Percentiles rank a stretch among this genome's conserved stretches.
Evolutionary conservation across 2,329 filamentous ascomycete genomes (phyloP).

Genomic region (Thermomyces lanuginosus): DNA sequence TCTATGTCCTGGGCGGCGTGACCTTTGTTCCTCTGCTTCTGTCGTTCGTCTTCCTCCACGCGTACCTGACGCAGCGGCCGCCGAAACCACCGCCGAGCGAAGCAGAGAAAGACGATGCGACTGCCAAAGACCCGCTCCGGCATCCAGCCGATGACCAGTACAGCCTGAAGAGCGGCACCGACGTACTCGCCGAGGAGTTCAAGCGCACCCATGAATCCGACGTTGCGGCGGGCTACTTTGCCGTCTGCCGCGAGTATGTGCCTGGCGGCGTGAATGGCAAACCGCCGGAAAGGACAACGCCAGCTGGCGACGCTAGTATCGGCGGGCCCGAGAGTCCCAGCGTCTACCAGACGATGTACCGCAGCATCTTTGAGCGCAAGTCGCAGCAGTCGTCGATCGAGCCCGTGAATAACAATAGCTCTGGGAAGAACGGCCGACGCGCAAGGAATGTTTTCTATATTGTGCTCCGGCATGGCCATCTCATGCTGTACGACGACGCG

Average conservation of each 20-base stretch:
- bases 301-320: slow-evolving; percentile 61
- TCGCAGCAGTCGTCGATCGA: slow-evolving; percentile 40
- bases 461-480: slow-evolving; percentile 78
- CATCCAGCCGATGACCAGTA: slow-evolving; percentile 49
- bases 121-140: slow-evolving; percentile 15
- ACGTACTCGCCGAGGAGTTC: slow-evolving; percentile 43
- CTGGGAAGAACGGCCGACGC: slow-evolving; percentile 35
- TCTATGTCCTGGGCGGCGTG: slow-evolving; percentile 73
- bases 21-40: slow-evolving; percentile 69
- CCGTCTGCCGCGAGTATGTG: slow-evolving; percentile 84
- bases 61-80: slow-evolving; percentile 49
- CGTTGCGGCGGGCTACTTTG: slow-evolving; percentile 80
- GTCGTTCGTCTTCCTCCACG: slow-evolving; percentile 44
- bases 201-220: slow-evolving; percentile 51
- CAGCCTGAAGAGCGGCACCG: slow-evolving; percentile 45
- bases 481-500: slow-evolving; percentile 95
- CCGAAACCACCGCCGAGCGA: slow-evolving; percentile 1
- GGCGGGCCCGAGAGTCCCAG: slow-evolving; percentile 62
- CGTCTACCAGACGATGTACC: slow-evolving; percentile 96
- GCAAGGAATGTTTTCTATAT: slow-evolving; percentile 88
- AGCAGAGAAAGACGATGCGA: slow-evolving; percentile 1
- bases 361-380: slow-evolving; percentile 82
- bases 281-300: slow-evolving; percentile 71
- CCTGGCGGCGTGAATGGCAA: slow-evolving; percentile 85
- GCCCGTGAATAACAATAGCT: slow-evolving; percentile 27